These are phyloP conservation scores for Penicillium mononematosum DNA, from an alignment of 495 filamentous ascomycete species.

Conservation along the genomic window DNA sequence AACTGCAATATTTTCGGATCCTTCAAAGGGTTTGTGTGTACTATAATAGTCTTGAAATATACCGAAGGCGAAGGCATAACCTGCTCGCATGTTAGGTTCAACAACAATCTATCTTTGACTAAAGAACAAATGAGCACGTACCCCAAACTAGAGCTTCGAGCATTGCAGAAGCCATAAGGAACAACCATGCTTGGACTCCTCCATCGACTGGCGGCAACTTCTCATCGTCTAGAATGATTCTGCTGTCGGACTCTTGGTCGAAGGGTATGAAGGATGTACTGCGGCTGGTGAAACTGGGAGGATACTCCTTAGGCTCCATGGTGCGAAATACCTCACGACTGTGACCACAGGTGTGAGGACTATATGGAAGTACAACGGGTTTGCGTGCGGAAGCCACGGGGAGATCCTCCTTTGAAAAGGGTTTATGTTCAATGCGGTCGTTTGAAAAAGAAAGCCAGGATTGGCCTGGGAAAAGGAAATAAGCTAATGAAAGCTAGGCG, in stretches of 20 bases:
- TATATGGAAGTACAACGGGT: background rate
- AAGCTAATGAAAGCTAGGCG: constrained; percentile 7
- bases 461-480: background rate
- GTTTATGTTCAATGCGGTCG: background rate
- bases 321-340: background rate
- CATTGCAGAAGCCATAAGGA: constrained; percentile 57
- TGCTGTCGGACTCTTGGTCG: constrained; percentile 9
- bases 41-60: constrained; percentile 59
- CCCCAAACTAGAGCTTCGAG: constrained; percentile 66
- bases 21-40: constrained; percentile 44
- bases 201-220: constrained; percentile 55
- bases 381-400: background rate
- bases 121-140: constrained; percentile 23
- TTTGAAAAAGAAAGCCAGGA: background rate
- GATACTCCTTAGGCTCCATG: constrained; percentile 12
- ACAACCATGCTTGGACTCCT: constrained; percentile 63
- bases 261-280: background rate
- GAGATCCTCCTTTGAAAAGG: background rate
- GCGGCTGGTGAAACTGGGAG: constrained; percentile 8
- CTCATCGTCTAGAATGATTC: constrained; percentile 4
- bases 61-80: constrained; percentile 63
- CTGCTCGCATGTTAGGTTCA: constrained; percentile 28
- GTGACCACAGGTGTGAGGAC: background rate
- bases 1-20: constrained; percentile 41
- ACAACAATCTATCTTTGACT: background rate